A percentile compares a stretch with the other conserved stretches of the same genome.
Evolutionary conservation across 2,329 filamentous ascomycete species (phyloP).

Genomic region (Pseudogymnoascus sp.): DNA sequence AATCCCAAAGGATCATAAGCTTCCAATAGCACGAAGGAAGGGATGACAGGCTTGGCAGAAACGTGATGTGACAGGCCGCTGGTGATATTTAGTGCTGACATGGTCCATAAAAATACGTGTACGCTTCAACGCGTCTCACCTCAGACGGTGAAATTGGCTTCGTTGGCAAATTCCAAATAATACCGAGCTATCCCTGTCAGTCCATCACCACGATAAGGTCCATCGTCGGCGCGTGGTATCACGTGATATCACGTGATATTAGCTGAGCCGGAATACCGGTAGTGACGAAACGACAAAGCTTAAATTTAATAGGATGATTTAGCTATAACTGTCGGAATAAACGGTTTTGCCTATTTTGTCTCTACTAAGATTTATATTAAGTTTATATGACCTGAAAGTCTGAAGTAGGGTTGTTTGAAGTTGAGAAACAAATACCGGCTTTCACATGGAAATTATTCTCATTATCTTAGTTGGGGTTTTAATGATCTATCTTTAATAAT

Average conservation of each 20-base stretch:
- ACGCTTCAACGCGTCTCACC: background rate
- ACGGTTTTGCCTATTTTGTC: background rate
- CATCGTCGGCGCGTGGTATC: background rate
- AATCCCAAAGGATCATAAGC: background rate
- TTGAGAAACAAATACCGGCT: no score
- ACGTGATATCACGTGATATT: background rate
- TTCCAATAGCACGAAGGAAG: background rate
- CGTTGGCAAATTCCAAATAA: background rate
- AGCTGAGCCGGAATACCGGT: background rate
- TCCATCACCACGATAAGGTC: background rate
- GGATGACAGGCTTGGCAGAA: background rate
- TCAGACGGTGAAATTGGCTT: background rate
- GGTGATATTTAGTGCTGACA: background rate
- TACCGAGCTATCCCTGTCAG: background rate
- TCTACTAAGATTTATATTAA: background rate
- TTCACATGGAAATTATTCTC: background rate
- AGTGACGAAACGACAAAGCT: background rate
- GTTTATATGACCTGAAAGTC: background rate
- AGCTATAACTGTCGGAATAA: background rate
- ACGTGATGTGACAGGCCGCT: background rate
- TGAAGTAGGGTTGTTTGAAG: background rate
- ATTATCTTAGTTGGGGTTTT: background rate
- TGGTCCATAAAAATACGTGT: slow-evolving; percentile 2
- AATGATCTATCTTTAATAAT: background rate
- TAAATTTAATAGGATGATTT: background rate